Evolutionary conservation across 2,329 filamentous ascomycete genomes (phyloP).

Genomic region (Beauveria sp.): DNA sequence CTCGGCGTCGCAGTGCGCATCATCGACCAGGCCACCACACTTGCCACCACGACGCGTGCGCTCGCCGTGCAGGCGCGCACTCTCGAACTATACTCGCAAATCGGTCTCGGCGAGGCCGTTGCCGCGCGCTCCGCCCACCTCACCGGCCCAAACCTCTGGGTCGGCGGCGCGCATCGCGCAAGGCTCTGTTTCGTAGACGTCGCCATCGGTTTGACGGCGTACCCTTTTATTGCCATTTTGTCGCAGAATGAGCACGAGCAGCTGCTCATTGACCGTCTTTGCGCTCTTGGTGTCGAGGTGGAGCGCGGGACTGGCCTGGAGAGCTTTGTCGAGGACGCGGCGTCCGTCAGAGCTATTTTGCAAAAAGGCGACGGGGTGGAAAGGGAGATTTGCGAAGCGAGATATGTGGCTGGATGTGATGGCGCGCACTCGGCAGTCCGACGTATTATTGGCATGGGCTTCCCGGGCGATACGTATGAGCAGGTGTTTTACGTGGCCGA

Average conservation of each 20-base stretch:
- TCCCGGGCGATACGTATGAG: constrained; percentile 8
- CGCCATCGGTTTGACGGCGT: background rate
- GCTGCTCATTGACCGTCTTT: background rate
- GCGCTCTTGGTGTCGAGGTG: background rate
- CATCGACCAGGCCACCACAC: background rate
- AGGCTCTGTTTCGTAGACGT: background rate
- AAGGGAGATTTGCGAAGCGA: background rate
- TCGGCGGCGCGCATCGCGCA: background rate
- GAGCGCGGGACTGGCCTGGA: background rate
- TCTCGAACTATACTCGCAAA: constrained; percentile 8
- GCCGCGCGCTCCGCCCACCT: background rate
- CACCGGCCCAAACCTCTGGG: constrained; percentile 6
- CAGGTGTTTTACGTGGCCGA: constrained; percentile 10
- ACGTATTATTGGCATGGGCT: background rate
- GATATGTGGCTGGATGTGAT: constrained; percentile 9
- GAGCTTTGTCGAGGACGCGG: background rate
- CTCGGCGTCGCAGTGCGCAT: constrained; percentile 6
- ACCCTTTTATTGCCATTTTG: background rate
- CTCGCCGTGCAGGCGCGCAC: constrained; percentile 4
- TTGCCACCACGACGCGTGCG: constrained; percentile 7
- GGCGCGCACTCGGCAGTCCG: constrained; percentile 7
- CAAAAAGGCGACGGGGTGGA: background rate
- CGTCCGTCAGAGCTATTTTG: background rate
- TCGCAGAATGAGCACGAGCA: constrained; percentile 10
- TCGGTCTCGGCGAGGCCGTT: background rate